Conservation (phyloP, 139 green algal genomes). For the Nannochloris sp. region DNA sequence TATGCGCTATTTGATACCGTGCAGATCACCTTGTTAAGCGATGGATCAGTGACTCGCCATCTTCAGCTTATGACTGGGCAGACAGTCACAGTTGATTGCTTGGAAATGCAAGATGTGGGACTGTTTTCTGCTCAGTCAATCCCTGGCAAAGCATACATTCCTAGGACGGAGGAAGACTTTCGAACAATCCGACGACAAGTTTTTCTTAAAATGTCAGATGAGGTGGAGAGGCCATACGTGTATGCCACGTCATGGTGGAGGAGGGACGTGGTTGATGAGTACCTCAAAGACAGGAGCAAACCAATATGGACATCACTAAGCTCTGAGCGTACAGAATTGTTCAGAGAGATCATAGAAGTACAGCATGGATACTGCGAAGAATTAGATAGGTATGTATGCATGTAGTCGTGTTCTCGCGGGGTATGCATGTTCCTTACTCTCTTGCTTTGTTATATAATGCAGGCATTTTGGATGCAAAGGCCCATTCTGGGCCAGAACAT, state of each 20-base stretch:
- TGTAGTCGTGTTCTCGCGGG: neutral
- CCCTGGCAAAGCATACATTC: conserved; percentile 10
- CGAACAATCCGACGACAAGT: conserved; percentile 56
- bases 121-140: conserved; percentile 34
- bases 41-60: conserved; percentile 94
- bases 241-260: conserved; percentile 92
- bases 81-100: conserved; percentile 50
- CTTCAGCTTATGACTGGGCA: conserved; percentile 75
- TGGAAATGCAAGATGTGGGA: conserved; percentile 56
- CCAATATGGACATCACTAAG: conserved; percentile 82
- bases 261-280: conserved; percentile 39
- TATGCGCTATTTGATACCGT: neutral
- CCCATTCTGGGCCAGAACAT: conserved; percentile 85
- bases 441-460: conserved; percentile 3
- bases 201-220: conserved; percentile 27
- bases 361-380: conserved; percentile 48
- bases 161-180: neutral
- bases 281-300: conserved; percentile 45
- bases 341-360: conserved; percentile 61
- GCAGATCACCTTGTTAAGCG: conserved; percentile 75
- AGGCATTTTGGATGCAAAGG: conserved; percentile 40
- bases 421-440: neutral
- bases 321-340: conserved; percentile 69
- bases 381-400: conserved; percentile 28
- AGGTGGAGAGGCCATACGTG: conserved; percentile 52